Conservation (phyloP, 352 stramenopile genomes). For the Phytophthora ramorum region DNA sequence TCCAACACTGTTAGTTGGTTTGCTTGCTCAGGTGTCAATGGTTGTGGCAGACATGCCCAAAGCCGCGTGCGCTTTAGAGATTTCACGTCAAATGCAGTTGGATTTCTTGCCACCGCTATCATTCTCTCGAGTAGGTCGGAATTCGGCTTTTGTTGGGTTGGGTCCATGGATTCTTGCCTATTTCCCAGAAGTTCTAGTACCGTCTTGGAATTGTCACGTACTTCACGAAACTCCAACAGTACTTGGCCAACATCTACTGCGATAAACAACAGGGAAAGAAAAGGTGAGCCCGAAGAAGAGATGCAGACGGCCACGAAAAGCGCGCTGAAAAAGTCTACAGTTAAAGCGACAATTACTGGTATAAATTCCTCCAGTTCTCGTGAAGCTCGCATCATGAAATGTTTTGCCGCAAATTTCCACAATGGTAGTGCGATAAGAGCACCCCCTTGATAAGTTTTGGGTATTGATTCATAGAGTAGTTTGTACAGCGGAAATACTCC, state of each 20-base stretch:
- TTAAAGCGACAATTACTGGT: conserved; percentile 19
- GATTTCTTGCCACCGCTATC: conserved; percentile 5
- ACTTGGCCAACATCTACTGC: conserved; percentile 8
- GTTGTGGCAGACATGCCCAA: conserved; percentile 25
- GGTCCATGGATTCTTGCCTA: background rate
- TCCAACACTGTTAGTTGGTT: conserved; percentile 1
- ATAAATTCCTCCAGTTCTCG: conserved; percentile 23
- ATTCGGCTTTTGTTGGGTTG: background rate
- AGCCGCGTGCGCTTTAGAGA: conserved; percentile 4
- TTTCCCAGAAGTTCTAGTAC: conserved; percentile 9
- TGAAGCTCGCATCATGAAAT: conserved; percentile 20
- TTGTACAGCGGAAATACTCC: conserved; percentile 22
- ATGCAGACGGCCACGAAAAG: conserved; percentile 36
- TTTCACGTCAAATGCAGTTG: conserved; percentile 1
- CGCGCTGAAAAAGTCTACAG: conserved; percentile 30
- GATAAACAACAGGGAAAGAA: conserved; percentile 12
- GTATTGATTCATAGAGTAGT: conserved; percentile 15
- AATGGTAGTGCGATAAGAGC: conserved; percentile 6
- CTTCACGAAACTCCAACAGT: conserved; percentile 23
- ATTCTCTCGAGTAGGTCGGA: background rate
- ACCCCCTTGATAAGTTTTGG: background rate
- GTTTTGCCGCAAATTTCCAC: conserved; percentile 25
- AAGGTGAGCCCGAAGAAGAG: conserved; percentile 14
- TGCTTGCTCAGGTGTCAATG: conserved; percentile 3
- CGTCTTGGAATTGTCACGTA: conserved; percentile 7